Evolutionary conservation across 2,329 filamentous ascomycete species (phyloP).

Genomic region (Neoascochyta sp.): DNA sequence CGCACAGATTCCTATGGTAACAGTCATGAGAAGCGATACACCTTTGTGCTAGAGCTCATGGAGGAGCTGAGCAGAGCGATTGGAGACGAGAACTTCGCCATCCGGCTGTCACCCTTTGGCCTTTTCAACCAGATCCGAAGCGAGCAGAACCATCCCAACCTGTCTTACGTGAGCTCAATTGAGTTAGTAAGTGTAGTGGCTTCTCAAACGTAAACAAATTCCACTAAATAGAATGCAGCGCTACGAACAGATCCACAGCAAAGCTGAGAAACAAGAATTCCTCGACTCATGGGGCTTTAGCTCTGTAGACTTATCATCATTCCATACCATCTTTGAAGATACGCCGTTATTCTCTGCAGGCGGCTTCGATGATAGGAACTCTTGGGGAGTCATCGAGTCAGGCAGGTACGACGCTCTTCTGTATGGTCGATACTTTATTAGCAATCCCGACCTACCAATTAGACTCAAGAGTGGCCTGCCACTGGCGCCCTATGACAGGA

Average conservation of each 20-base stretch:
- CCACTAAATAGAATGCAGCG: constrained; percentile 15
- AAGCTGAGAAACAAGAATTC: constrained; percentile 49
- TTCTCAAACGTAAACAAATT: constrained; percentile 10
- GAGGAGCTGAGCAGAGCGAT: constrained; percentile 19
- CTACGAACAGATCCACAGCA: constrained; percentile 52
- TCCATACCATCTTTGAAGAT: constrained; percentile 50
- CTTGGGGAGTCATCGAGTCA: constrained; percentile 48
- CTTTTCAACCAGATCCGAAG: constrained; percentile 52
- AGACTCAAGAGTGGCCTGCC: constrained; percentile 37
- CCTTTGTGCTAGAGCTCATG: constrained; percentile 54
- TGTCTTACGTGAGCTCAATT: constrained; percentile 56
- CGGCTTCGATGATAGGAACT: constrained; percentile 51
- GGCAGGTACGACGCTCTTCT: constrained; percentile 35
- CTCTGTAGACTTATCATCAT: constrained; percentile 46
- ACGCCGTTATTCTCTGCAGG: constrained; percentile 56
- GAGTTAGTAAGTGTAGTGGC: constrained; percentile 41
- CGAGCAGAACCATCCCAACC: constrained; percentile 43
- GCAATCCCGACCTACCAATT: constrained; percentile 46
- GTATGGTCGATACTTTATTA: constrained; percentile 45
- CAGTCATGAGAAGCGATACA: constrained; percentile 48
- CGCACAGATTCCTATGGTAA: constrained; percentile 51
- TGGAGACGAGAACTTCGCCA: constrained; percentile 25
- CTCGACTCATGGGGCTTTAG: constrained; percentile 48
- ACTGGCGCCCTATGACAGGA: constrained; percentile 40
- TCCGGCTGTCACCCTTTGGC: constrained; percentile 39